Conservation (phyloP, 306 rosid genomes). For the Bauhinia variegata region DNA sequence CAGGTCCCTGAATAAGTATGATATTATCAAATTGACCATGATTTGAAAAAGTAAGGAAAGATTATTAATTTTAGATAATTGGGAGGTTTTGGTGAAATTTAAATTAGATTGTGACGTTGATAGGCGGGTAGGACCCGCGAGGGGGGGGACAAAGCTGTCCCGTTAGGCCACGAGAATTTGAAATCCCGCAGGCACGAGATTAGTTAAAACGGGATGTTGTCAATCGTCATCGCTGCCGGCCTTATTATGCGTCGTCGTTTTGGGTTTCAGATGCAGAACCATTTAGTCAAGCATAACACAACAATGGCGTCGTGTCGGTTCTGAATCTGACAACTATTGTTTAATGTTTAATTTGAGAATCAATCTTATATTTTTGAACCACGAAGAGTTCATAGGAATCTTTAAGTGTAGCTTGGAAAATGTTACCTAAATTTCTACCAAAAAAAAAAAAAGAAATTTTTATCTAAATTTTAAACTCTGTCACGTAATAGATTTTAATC, state of each 20-base stretch:
- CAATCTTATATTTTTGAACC: no score
- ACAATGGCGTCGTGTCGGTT: no score
- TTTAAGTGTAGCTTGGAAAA: no score
- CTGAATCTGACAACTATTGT: no score
- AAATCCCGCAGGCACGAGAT: conserved; percentile 23
- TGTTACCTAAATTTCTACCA: no score
- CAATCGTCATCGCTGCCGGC: conserved; percentile 42
- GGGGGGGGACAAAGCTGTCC: conserved; percentile 3
- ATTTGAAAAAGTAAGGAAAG: conserved; percentile 40
- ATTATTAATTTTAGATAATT: conserved; percentile 20
- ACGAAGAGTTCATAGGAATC: no score
- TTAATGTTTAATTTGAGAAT: no score
- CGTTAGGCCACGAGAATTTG: conserved; percentile 34
- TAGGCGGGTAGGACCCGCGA: conserved; percentile 6
- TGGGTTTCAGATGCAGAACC: background rate
- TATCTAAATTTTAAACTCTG: no score
- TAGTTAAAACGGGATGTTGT: conserved; percentile 19
- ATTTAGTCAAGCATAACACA: no score
- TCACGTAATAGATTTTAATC: no score
- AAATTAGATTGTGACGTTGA: background rate
- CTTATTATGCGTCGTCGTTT: conserved; percentile 34
- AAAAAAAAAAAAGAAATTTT: no score
- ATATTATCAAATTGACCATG: conserved; percentile 33
- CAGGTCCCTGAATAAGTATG: conserved; percentile 37
- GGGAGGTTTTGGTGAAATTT: background rate